Conservation (phyloP, 2,329 filamentous ascomycete species). For the Raffaelea albimanens region DNA sequence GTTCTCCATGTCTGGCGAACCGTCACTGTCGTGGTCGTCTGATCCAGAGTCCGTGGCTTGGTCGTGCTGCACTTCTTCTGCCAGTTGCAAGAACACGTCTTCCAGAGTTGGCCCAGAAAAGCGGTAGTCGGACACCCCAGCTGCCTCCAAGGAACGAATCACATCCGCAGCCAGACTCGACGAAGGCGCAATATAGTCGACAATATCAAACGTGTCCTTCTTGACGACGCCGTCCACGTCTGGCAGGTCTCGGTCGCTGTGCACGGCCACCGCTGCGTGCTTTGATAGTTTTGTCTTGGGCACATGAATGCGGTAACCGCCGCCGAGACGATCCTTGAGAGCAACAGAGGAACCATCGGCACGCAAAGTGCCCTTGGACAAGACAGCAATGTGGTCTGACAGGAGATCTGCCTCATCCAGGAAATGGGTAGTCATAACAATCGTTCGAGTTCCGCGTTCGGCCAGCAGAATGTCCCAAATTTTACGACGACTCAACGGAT, state of each 20-base stretch:
- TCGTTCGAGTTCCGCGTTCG: constrained; percentile 71
- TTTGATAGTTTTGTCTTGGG: constrained; percentile 42
- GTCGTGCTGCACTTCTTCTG: constrained; percentile 61
- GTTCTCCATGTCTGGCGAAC: neutral
- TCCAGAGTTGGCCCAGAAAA: constrained; percentile 86
- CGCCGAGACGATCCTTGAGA: constrained; percentile 72
- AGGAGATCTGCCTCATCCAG: constrained; percentile 87
- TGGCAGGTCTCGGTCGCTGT: constrained; percentile 23
- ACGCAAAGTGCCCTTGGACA: constrained; percentile 75
- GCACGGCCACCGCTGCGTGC: constrained; percentile 24
- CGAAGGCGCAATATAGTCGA: constrained; percentile 61
- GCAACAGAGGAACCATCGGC: constrained; percentile 78
- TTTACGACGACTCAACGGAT: constrained; percentile 77
- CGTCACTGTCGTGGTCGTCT: constrained; percentile 23
- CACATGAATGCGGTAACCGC: constrained; percentile 75
- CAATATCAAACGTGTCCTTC: constrained; percentile 57
- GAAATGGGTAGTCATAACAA: constrained; percentile 87
- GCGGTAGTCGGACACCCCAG: constrained; percentile 66
- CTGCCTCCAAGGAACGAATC: constrained; percentile 57
- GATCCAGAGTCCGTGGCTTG: too few species aligned
- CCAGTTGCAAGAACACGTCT: constrained; percentile 80
- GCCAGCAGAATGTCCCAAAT: constrained; percentile 90
- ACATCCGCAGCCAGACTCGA: constrained; percentile 63
- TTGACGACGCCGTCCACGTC: constrained; percentile 47
- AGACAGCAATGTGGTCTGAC: constrained; percentile 78